Base-by-base conservation (phyloP, 345 rosid genomes). In the Euphorbia tirucalli region DNA sequence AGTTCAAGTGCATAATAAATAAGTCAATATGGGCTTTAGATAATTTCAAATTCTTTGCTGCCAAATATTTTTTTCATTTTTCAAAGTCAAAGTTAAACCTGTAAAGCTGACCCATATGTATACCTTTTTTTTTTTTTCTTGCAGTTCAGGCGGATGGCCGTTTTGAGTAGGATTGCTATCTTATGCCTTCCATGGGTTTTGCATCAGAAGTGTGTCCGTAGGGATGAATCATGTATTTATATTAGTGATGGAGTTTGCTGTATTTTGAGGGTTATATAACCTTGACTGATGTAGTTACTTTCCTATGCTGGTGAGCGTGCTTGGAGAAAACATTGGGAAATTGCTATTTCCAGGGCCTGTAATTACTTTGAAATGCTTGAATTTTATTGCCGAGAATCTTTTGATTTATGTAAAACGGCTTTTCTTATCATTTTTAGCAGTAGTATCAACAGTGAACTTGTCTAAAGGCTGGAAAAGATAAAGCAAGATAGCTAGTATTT, bases 121-220 rank as follows among this genome's bases (percentile, higher is more conserved):
- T 22, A 5, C n/a, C n/a, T n/a, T n/a, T n/a, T 46, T 14, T 18
- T 32, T 61, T 31, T 15, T 11, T 27, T 2, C 35, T 1, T 84
- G 83, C 81, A 81, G 85, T 61, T 71, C 79, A 49, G 58, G 31
- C 70, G 71, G 49, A 73, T 49, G 24, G 77, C 49, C 44, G 67
- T 41, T 35, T 15, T 5, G 2, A 21, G 9, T 37, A 0, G 10
- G 24, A 50, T 24, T 30, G 65, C 50, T 55, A 14, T 43, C 49
- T 37, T 24, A 14, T 4, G 66, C 61, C 30, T 70, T 2, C 60
- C 41, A 2, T 7, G n/a, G 43, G 18, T 58, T 39, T n/a, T 31
- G 70, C 16, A 65, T 41, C 31, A 18, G 64, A 72, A 63, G 71
- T 14, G 16, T 21, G 61, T 58, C 28, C 22, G 25, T 54, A 35